These are phyloP conservation scores for Chenopodium quinoa DNA, from an alignment of 148 eudicot genomes.

Conservation along the genomic window DNA sequence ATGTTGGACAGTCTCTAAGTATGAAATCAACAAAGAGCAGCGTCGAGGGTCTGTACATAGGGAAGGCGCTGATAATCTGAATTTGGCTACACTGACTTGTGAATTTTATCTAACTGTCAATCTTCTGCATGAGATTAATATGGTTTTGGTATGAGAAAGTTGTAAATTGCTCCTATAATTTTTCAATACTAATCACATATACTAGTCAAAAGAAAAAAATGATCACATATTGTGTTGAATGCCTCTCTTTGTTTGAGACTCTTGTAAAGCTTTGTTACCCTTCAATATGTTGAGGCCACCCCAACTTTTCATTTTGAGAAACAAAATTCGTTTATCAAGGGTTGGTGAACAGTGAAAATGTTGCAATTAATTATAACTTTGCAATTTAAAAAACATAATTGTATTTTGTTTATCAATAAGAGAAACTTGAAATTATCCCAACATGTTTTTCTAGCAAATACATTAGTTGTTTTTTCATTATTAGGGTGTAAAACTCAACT, in stretches of 20 bases:
- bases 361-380: no score
- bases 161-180: slow-evolving; percentile 10
- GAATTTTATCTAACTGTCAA: not conserved
- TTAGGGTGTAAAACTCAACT: no score
- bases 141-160: not conserved
- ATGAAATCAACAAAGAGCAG: not conserved
- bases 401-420: no score
- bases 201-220: not conserved
- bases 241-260: not conserved
- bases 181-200: not conserved
- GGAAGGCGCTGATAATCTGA: not conserved
- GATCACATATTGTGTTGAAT: not conserved
- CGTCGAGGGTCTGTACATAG: not conserved
- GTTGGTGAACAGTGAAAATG: no score
- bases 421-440: no score
- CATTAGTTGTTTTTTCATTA: no score
- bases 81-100: not conserved
- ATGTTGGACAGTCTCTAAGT: not conserved
- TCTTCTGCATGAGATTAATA: not conserved
- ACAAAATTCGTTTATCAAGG: no score
- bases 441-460: no score
- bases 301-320: no score
- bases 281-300: no score
- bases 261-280: not conserved
- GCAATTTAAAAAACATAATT: no score